Conservation (phyloP, 2,329 filamentous ascomycete species). For the Cytospora leucostoma region DNA sequence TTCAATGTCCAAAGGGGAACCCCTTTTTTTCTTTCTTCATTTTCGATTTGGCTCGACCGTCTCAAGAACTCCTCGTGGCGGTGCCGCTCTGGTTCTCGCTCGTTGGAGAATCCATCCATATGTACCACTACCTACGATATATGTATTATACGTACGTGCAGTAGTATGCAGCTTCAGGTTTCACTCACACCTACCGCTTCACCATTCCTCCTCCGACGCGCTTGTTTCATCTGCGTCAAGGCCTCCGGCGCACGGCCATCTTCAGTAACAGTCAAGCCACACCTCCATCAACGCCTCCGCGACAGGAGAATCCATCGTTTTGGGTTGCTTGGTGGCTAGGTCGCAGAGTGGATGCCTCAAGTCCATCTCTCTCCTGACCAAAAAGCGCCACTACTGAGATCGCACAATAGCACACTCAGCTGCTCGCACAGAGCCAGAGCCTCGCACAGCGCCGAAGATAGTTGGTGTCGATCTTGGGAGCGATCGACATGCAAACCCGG, state of each 20-base stretch:
- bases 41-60: no score
- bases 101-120: no score
- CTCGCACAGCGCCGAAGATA: slow-evolving; percentile 8
- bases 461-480: slow-evolving; percentile 1
- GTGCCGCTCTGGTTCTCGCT: no score
- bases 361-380: no score
- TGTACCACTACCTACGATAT: no score
- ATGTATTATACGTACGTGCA: no score
- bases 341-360: no score
- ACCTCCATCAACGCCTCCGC: not conserved
- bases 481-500: slow-evolving; percentile 22
- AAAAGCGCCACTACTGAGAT: not conserved
- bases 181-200: not conserved
- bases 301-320: not conserved
- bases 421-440: not conserved
- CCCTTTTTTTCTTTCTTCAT: not conserved
- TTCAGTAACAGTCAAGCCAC: not conserved
- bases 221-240: slow-evolving; percentile 9
- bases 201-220: not conserved
- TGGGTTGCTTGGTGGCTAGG: not conserved
- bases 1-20: slow-evolving; percentile 6
- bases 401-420: not conserved
- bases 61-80: no score
- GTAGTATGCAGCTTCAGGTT: no score
- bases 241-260: not conserved